phyloP scores from a whole-genome alignment of 2,329 filamentous ascomycete genomes.

The Sarocladium brachiariae region DNA sequence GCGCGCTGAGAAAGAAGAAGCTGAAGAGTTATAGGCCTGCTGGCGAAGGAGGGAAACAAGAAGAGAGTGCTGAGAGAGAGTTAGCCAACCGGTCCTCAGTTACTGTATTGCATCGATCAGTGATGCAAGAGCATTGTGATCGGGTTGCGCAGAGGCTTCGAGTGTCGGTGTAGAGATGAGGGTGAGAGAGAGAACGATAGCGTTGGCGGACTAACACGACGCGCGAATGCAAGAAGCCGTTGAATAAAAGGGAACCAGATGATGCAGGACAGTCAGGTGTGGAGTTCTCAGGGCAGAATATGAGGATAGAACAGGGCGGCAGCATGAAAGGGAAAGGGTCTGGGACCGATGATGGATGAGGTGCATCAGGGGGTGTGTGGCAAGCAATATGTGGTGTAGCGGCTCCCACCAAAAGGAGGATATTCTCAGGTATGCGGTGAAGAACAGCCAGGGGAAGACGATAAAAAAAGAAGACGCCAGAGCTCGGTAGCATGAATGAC shows the following conservation, averaged over 20 bases:
- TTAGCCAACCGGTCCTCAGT: neutral
- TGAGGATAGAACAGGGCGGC: neutral
- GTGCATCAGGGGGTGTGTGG: conserved; percentile 7
- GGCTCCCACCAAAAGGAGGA: neutral
- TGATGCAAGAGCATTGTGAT: neutral
- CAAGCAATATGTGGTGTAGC: conserved; percentile 3
- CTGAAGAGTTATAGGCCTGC: neutral
- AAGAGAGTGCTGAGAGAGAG: neutral
- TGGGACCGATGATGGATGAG: conserved; percentile 7
- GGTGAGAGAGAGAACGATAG: neutral
- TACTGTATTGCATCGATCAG: no score
- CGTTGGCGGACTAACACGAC: neutral
- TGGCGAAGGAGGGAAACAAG: neutral
- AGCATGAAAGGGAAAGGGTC: neutral
- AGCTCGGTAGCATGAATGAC: neutral
- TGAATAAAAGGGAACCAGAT: neutral
- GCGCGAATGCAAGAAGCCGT: neutral
- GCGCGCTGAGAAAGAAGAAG: neutral
- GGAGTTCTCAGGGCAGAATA: conserved; percentile 1
- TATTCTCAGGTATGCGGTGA: neutral
- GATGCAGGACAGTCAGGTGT: neutral
- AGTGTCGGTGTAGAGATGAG: conserved; percentile 3
- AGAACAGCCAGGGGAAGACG: neutral
- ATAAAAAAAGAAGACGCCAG: no score
- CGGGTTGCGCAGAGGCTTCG: neutral